Percentiles rank a stretch among this genome's conserved stretches.
phyloP scores from a whole-genome alignment of 1,139 yeast genomes.

The Pichia sp. region DNA sequence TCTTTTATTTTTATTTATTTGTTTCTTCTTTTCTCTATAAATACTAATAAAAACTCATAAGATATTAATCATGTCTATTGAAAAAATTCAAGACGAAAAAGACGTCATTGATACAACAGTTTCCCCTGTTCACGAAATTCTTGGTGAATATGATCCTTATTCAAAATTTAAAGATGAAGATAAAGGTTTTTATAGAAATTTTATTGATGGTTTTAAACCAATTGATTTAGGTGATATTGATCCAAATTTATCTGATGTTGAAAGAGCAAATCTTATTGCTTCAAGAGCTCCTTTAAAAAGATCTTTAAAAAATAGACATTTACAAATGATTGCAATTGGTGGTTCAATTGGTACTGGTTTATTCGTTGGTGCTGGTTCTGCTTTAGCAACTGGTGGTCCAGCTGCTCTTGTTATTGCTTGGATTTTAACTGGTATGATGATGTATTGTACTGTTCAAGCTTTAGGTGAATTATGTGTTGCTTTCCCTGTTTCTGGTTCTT shows the following conservation, averaged over 20 bases:
- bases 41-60: too few relatives aligned
- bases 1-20: background rate
- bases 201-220: constrained; percentile 29
- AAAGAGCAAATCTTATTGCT: constrained; percentile 58
- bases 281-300: constrained; percentile 67
- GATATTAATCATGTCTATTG: constrained; percentile 15
- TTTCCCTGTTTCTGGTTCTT: constrained; percentile 68
- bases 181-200: constrained; percentile 18
- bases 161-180: background rate
- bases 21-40: background rate
- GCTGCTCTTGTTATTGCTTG: constrained; percentile 56
- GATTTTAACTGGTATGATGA: constrained; percentile 40
- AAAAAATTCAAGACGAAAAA: constrained; percentile 20
- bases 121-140: constrained; percentile 19
- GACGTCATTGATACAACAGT: constrained; percentile 21
- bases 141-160: constrained; percentile 11
- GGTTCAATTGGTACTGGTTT: constrained; percentile 75
- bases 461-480: constrained; percentile 63
- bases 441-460: constrained; percentile 64
- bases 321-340: constrained; percentile 84
- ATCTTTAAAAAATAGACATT: constrained; percentile 55
- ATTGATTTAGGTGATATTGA: constrained; percentile 44
- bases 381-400: constrained; percentile 63
- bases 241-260: constrained; percentile 59
- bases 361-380: constrained; percentile 58